These are phyloP conservation scores for Coemansia sp. DNA, from an alignment of 192 early-diverging fungal species.

Conservation along the genomic window DNA sequence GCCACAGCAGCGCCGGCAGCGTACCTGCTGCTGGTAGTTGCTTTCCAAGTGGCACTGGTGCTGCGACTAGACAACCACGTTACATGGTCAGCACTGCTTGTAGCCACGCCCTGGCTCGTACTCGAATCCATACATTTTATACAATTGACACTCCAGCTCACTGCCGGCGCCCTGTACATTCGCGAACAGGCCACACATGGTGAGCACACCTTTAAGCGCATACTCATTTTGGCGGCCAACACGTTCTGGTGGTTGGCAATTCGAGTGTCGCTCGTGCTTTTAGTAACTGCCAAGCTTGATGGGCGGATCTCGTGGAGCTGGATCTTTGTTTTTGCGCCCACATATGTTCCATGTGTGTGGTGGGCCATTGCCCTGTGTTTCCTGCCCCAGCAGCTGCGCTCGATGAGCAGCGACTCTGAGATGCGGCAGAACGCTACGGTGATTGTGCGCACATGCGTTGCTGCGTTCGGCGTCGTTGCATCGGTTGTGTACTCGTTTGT, in stretches of 20 bases:
- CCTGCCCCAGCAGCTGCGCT: conserved; percentile 46
- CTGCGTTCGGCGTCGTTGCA: conserved; percentile 49
- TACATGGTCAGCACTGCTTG: conserved; percentile 61
- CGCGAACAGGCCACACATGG: background rate
- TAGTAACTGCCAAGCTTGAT: conserved; percentile 69
- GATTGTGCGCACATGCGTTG: conserved; percentile 47
- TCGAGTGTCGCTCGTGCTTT: conserved; percentile 64
- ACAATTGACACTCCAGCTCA: conserved; percentile 29
- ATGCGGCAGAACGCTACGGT: conserved; percentile 31
- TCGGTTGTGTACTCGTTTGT: conserved; percentile 57
- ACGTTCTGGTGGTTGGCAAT: conserved; percentile 67
- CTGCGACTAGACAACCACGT: conserved; percentile 67
- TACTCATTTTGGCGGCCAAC: conserved; percentile 42
- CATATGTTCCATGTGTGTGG: conserved; percentile 63
- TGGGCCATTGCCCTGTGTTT: conserved; percentile 56
- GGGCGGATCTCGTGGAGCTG: conserved; percentile 56
- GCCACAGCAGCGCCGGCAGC: conserved; percentile 36
- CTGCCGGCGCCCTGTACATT: conserved; percentile 18
- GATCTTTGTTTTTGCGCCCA: conserved; percentile 68
- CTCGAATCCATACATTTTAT: conserved; percentile 72
- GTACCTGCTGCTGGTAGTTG: conserved; percentile 59
- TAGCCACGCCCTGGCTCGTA: conserved; percentile 84
- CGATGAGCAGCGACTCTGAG: conserved; percentile 35
- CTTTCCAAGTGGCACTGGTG: conserved; percentile 79
- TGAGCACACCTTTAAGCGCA: conserved; percentile 21